Evolutionary conservation across 2,329 filamentous ascomycete species (phyloP), one percentile per base, ranked within the genome.

Genomic region (Xylaria polymorpha): DNA sequence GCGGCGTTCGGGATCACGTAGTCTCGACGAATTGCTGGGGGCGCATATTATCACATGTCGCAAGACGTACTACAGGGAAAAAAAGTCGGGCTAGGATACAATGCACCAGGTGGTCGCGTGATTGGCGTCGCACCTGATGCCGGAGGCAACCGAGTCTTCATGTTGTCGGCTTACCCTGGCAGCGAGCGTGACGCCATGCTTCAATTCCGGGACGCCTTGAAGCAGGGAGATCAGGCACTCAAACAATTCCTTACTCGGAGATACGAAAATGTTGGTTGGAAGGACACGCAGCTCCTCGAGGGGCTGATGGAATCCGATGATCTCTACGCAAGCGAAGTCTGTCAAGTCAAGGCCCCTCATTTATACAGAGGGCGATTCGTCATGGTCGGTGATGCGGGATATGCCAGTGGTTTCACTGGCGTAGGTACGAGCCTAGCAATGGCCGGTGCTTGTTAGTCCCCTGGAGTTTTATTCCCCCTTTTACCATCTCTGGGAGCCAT

Each of bases 341-440:
- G 76, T 0, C 80, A 81, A 20, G 79, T 87, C 37, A 81, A 80
- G 43, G 53, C 81, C 53, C 74, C 79, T 0, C 68, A 67, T 4
- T 81, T 83, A 79, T 79, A 77, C 4, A 76, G 72, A 0, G 79
- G 79, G 0, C 81, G 82, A 0, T 79, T 82, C 48, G 77, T 79
- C 1, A 72, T 82, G 15, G 63, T 84, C 0, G 83, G 82, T 3
- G 83, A 86, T 69, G 80, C 83, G 3, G 84, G 78, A 1, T 84
- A 81, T 67, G 79, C 79, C 5, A 77, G 82, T 5, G 80, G 81
- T 1, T 77, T 79, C 15, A 83, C 81, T 0, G 84, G 84, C 0
- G 77, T 78, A 61, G 83, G 83, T 7, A 83, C 81, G 4, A 79
- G 78, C 9, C 72, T 78, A 3, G 81, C 81, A 0, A 73, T 85